Evolutionary conservation across 2,329 filamentous ascomycete species (phyloP), one percentile per base, ranked within the genome.

Genomic region (Elsinoe arachidis): DNA sequence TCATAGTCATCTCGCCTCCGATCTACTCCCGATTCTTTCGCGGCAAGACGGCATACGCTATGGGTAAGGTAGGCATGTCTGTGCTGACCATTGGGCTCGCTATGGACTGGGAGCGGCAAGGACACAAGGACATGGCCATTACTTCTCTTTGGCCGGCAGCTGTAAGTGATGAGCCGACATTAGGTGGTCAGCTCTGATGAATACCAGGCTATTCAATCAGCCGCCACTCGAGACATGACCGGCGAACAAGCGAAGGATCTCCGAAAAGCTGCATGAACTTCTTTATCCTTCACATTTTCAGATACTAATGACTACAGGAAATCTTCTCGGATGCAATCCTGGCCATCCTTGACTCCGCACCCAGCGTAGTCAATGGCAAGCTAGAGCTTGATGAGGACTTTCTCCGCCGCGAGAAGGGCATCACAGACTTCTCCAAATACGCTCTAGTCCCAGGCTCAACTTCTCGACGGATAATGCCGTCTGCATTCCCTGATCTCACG

Each of bases 21-120:
- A 91, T 95, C 58, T 95, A 95, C 71, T 87, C 82, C 61, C 79
- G 90, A 30, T 95, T 95, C 71, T 91, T 93, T 70, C 74, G 87
- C 19, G 90, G 89, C 10, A 95, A 95, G 78, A 88, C 88, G 1
- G 88, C 86, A 12, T 95, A 95, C 72, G 88, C 90, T 0, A 80
- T 83, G 72, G 79, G 78, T 61, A 93, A 93, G 68, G 80, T 92
- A 2, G 87, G 78, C 44, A 95, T 95, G 89, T 87, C 82, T 64
- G 86, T 92, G 2, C 68, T 95, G 44, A 89, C 86, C 0, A 88
- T 89, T 68, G 90, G 89, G 0, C 73, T 95, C 12, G 88, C 86
- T 0, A 89, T 93, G 85, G 90, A 95, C 64, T 88, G 87, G 67
- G 74, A 81, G 62, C 75, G 89, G 33, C 78, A 90, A 63, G 83